Percentiles rank a stretch among this genome's conserved stretches.
These are phyloP conservation scores for Eucalyptus cloeziana DNA, from an alignment of 345 rosid genomes.

Conservation along the genomic window DNA sequence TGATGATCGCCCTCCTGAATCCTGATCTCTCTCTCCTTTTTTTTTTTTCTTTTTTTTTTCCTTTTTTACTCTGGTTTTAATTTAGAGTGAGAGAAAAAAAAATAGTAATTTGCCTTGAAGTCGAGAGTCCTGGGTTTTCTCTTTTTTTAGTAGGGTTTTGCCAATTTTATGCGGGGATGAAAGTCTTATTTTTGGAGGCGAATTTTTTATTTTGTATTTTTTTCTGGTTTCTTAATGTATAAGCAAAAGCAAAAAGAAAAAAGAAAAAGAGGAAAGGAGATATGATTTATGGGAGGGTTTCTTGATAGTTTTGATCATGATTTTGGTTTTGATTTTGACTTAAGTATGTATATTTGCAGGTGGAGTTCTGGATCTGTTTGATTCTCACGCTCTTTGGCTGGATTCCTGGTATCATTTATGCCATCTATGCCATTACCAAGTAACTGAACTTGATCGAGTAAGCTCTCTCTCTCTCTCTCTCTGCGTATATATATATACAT, in stretches of 20 bases:
- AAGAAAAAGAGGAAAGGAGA: no score
- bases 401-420: conserved; percentile 82
- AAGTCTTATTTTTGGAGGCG: not conserved
- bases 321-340: not conserved
- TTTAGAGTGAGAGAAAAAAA: no score
- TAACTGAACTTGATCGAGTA: not conserved
- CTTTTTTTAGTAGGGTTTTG: not conserved
- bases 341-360: conserved; percentile 3
- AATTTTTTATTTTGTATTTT: not conserved
- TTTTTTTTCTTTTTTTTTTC: rapidly evolving
- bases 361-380: conserved; percentile 89
- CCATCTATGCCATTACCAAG: conserved; percentile 67
- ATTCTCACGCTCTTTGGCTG: conserved; percentile 56
- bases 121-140: not conserved
- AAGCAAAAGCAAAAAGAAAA: not conserved
- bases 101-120: not conserved
- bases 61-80: no score
- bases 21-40: no score
- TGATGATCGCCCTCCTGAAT: not conserved
- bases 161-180: not conserved
- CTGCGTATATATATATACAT: rapidly evolving
- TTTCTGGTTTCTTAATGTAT: not conserved
- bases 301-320: no score
- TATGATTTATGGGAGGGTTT: not conserved
- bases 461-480: not conserved